These are phyloP conservation scores for Daldinia grandis DNA, from an alignment of 495 filamentous ascomycete species.

Conservation along the genomic window DNA sequence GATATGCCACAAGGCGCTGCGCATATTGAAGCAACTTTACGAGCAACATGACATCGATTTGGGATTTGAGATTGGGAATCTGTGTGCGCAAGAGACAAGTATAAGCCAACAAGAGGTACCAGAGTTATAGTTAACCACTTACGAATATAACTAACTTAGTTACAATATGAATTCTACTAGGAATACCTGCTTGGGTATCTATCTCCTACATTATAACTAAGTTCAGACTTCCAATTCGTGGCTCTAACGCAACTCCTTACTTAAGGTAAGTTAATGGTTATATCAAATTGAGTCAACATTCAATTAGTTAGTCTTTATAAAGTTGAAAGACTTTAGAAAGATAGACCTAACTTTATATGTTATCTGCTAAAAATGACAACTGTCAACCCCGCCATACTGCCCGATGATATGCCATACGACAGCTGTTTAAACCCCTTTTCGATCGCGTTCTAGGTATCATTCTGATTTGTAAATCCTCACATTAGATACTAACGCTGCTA, in stretches of 20 bases:
- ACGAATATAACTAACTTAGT: too few relatives aligned
- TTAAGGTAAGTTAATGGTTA: too few relatives aligned
- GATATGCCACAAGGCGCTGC: constrained; percentile 6
- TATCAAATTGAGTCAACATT: too few relatives aligned
- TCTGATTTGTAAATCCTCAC: not conserved
- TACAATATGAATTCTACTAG: too few relatives aligned
- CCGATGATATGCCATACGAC: not conserved
- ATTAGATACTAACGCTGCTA: not conserved
- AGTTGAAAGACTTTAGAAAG: too few relatives aligned
- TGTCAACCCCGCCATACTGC: not conserved
- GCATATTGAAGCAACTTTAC: constrained; percentile 8
- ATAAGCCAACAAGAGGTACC: not conserved
- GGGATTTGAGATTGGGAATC: constrained; percentile 4
- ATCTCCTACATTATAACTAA: too few relatives aligned
- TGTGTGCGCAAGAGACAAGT: not conserved
- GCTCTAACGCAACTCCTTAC: too few relatives aligned
- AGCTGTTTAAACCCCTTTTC: not conserved
- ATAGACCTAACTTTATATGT: not conserved
- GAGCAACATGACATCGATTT: constrained; percentile 8
- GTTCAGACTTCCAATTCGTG: too few relatives aligned
- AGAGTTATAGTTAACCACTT: not conserved
- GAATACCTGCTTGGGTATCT: too few relatives aligned
- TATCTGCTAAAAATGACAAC: not conserved
- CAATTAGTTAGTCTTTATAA: too few relatives aligned
- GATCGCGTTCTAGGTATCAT: not conserved